Evolutionary conservation across 2,329 filamentous ascomycete species (phyloP), one percentile per base, ranked within the genome.

Genomic region (Colletotrichum magnum): DNA sequence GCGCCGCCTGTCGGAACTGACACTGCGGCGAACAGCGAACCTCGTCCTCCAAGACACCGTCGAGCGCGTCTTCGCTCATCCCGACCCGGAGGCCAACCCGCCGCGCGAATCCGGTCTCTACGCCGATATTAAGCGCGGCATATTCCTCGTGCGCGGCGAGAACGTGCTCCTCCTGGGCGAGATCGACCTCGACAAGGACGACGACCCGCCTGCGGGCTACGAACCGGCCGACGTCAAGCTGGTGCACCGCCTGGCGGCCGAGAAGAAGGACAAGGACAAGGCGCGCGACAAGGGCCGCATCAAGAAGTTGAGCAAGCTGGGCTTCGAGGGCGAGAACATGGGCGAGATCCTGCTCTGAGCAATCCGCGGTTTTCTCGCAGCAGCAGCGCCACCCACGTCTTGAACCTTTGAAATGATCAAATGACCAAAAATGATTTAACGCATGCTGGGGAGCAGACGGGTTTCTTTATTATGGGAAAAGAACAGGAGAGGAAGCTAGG

Each of bases 81-180:
- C 78, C 82, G 74, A 78, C 21, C 80, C 79, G 13, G 71, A 74
- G 9, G 73, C 77, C 10, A 72, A 65, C 56, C 61, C 71, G 10
- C 80, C 73, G 64, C 79, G 74, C 70, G 82, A 74, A 77, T 47
- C 78, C 39, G 85, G 85, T 12, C 78, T 97, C 59, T 98, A 94
- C 79, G 93, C 94, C 70, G 96, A 99, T 79, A 89, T 97, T 69
- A 86, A 90, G 12, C 90, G 94, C 67, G 96, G 96, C 58, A 90
- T 97, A 72, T 98, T 96, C 83, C 88, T 98, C 43, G 94, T 99
- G 53, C 88, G 96, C 68, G 96, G 96, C 74, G 96, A 99, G 84
- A 99, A 99, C 79, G 96, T 99, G n/a, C 86, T 97, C 59, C 86
- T 99, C 52, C 88, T 98, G 18, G 96, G 96, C 45, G 97, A 98